Percentiles rank a stretch among this genome's conserved stretches.
These are phyloP conservation scores for Penicillium lagena DNA, from an alignment of 495 filamentous ascomycete species.

Conservation along the genomic window DNA sequence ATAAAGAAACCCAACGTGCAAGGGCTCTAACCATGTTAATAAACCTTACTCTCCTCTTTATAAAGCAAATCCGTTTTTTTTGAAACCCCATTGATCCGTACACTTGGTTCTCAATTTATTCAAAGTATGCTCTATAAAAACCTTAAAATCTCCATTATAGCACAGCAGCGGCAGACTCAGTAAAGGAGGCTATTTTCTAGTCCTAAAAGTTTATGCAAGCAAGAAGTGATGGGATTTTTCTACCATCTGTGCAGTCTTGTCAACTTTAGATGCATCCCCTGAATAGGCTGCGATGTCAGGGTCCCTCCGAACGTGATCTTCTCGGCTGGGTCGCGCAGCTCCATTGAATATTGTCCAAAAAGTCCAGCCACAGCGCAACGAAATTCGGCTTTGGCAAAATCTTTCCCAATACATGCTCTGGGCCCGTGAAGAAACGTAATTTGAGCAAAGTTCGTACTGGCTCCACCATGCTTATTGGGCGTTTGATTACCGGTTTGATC, in stretches of 20 bases:
- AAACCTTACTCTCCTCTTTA: too few relatives aligned
- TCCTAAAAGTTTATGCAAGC: too few relatives aligned
- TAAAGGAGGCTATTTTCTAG: too few relatives aligned
- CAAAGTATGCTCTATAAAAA: too few relatives aligned
- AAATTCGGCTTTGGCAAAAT: slow-evolving; percentile 37
- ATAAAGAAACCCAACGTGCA: too few relatives aligned
- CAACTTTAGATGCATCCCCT: slow-evolving; percentile 58
- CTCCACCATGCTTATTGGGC: slow-evolving; percentile 31
- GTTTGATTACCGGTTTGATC: slow-evolving; percentile 17
- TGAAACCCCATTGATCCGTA: too few relatives aligned
- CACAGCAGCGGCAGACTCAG: too few relatives aligned
- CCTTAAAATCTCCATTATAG: too few relatives aligned
- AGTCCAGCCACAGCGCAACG: slow-evolving; percentile 30
- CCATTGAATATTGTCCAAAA: slow-evolving; percentile 31
- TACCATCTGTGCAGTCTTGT: slow-evolving; percentile 60
- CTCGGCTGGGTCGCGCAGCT: slow-evolving; percentile 54
- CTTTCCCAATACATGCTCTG: slow-evolving; percentile 43
- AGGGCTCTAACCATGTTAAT: too few relatives aligned
- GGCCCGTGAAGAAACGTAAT: slow-evolving; percentile 45
- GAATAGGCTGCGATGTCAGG: slow-evolving; percentile 58
- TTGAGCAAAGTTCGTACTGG: slow-evolving; percentile 39
- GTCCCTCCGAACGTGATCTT: slow-evolving; percentile 55
- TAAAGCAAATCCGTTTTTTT: too few relatives aligned
- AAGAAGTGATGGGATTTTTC: background rate
- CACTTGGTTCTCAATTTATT: too few relatives aligned